These are phyloP conservation scores for Botrytis fragariae DNA, from an alignment of 2,329 filamentous ascomycete genomes.

Conservation along the genomic window DNA sequence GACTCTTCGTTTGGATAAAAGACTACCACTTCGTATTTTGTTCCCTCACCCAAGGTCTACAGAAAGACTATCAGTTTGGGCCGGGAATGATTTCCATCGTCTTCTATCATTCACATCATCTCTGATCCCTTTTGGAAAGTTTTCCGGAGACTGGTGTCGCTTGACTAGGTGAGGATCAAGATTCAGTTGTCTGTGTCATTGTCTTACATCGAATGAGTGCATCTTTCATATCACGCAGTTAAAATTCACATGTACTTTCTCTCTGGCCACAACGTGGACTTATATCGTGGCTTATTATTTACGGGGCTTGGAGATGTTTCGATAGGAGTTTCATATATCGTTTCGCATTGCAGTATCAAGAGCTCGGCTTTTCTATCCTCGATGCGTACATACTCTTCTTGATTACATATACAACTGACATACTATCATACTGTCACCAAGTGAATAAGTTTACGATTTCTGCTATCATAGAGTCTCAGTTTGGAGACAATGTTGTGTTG, in stretches of 20 bases:
- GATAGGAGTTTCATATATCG: not conserved
- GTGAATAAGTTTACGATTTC: not conserved
- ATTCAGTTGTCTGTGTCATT: not conserved
- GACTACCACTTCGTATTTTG: not conserved
- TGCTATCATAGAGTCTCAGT: not conserved
- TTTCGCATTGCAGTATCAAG: not conserved
- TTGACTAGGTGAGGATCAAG: not conserved
- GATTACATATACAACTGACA: not conserved
- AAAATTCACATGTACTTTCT: not conserved
- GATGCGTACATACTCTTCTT: not conserved
- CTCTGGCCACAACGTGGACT: not conserved
- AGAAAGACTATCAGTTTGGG: not conserved
- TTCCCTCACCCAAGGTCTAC: not conserved
- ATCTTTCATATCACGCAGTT: not conserved
- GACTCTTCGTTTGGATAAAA: not conserved
- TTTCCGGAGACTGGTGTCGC: too few relatives aligned
- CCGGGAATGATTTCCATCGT: not conserved
- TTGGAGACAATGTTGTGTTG: not conserved
- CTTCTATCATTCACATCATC: not conserved
- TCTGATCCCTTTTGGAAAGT: not conserved
- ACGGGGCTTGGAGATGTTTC: too few relatives aligned
- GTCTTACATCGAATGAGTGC: not conserved
- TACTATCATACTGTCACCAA: not conserved
- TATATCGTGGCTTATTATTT: not conserved
- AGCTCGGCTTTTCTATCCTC: not conserved